A percentile compares a stretch with the other conserved stretches of the same genome.
Conservation (phyloP, 192 early-diverging fungal species). For the Coemansia sp. region DNA sequence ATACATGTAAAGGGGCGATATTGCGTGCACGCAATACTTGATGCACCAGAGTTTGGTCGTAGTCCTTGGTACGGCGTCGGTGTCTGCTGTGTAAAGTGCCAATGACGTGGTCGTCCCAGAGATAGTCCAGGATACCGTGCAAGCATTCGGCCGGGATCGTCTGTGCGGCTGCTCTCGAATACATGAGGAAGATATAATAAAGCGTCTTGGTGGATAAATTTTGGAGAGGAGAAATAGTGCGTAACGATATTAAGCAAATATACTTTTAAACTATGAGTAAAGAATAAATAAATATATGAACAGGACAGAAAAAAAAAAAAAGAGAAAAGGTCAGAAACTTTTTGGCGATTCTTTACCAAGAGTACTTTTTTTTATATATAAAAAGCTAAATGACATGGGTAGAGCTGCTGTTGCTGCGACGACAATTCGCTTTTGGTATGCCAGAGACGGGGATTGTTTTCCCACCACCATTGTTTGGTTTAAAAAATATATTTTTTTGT, state of each 20-base stretch:
- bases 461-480: background rate
- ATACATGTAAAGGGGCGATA: constrained; percentile 35
- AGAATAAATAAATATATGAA: background rate
- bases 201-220: background rate
- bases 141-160: constrained; percentile 36
- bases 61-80: constrained; percentile 21
- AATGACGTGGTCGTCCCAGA: constrained; percentile 27
- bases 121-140: constrained; percentile 26
- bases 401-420: no score
- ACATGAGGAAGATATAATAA: background rate
- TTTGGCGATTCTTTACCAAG: no score
- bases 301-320: background rate
- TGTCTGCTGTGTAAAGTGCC: constrained; percentile 24
- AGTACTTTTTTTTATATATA: background rate
- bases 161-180: background rate
- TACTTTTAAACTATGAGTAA: background rate
- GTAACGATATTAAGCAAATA: no score
- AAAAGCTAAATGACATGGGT: no score
- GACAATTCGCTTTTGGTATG: no score
- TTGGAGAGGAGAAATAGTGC: background rate
- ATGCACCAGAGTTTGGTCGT: constrained; percentile 47
- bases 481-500: background rate
- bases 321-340: no score
- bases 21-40: constrained; percentile 15
- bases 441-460: no score